A percentile compares a stretch with the other conserved stretches of the same genome.
These are phyloP conservation scores for Paracorniculantispora psalliotae DNA, from an alignment of 2,329 filamentous ascomycete species.

Conservation along the genomic window DNA sequence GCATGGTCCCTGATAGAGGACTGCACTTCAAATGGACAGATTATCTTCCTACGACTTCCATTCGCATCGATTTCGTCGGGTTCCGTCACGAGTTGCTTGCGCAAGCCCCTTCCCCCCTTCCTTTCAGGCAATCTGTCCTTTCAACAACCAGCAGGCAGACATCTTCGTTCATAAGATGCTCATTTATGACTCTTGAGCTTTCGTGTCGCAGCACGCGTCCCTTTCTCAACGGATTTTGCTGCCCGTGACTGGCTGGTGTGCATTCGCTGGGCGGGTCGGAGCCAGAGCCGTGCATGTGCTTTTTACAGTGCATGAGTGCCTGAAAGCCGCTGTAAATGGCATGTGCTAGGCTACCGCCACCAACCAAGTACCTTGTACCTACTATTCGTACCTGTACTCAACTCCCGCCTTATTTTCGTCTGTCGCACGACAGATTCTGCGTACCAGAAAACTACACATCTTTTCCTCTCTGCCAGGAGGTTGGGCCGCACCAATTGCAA, in stretches of 20 bases:
- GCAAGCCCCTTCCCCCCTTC: neutral
- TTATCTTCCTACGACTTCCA: neutral
- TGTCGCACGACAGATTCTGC: neutral
- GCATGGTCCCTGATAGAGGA: neutral
- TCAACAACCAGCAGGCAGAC: neutral
- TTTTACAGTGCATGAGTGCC: neutral
- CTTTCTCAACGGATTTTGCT: constrained; percentile 11
- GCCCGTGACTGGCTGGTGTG: neutral
- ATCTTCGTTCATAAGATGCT: neutral
- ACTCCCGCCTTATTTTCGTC: no score
- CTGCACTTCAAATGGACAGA: no score
- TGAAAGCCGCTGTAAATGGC: neutral
- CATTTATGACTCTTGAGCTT: neutral
- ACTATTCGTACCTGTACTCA: no score
- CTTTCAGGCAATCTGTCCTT: neutral
- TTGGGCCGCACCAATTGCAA: neutral
- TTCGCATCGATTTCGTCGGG: neutral
- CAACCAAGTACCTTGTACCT: neutral
- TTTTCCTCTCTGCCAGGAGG: neutral
- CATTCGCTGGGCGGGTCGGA: neutral
- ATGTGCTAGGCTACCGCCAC: neutral
- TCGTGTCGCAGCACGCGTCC: neutral
- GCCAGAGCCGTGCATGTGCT: neutral
- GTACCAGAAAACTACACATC: neutral
- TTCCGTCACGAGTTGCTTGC: constrained; percentile 6